A percentile compares a stretch with the other conserved stretches of the same genome.
Conservation (phyloP, 2,329 filamentous ascomycete species). For the Clonostachys rosea region DNA sequence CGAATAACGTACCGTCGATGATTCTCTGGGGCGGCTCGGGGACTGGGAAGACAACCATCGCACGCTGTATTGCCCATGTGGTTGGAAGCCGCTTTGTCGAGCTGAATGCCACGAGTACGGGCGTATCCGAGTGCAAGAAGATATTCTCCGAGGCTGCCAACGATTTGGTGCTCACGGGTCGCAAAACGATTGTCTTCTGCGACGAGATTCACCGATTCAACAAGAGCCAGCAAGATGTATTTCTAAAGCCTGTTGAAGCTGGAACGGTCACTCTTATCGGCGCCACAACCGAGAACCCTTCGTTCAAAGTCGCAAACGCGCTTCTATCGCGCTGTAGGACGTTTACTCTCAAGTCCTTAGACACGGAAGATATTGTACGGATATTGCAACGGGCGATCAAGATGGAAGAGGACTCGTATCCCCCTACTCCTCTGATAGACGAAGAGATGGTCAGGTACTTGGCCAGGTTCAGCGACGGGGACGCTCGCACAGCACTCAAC, state of each 20-base stretch:
- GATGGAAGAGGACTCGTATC: conserved; percentile 43
- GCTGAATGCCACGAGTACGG: conserved; percentile 88
- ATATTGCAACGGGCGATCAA: conserved; percentile 75
- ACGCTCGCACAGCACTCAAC: conserved; percentile 89
- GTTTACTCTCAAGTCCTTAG: conserved; percentile 77
- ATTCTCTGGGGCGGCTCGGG: conserved; percentile 85
- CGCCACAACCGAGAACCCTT: conserved; percentile 95
- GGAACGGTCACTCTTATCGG: conserved; percentile 90
- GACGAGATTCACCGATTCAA: conserved; percentile 94
- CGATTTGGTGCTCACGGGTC: conserved; percentile 75
- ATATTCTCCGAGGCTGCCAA: conserved; percentile 80
- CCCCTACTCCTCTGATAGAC: conserved; percentile 60
- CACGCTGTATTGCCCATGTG: conserved; percentile 78
- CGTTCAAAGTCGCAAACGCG: conserved; percentile 86
- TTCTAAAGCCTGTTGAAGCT: conserved; percentile 85
- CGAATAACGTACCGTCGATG: conserved; percentile 86
- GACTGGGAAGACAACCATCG: conserved; percentile 88
- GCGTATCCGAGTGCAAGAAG: conserved; percentile 88
- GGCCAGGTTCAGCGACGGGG: conserved; percentile 82
- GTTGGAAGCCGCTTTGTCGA: conserved; percentile 87
- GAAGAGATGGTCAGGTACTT: conserved; percentile 76
- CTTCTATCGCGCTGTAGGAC: conserved; percentile 85
- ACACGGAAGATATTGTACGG: conserved; percentile 62
- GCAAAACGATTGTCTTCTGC: conserved; percentile 94
- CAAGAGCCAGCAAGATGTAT: conserved; percentile 92